phyloP scores from a whole-genome alignment of 306 rosid species.

The Medicago truncatula region MtrunA17r5.0-ANR NC_053043.1:9052501-9053000 shows the following conservation, averaged over 20 bases:
- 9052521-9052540: too few relatives aligned
- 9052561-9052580: too few relatives aligned
- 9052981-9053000: slow-evolving; percentile 61
- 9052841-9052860: slow-evolving; percentile 67
- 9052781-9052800: slow-evolving; percentile 23
- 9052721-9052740: slow-evolving; percentile 57
- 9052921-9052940: slow-evolving; percentile 55
- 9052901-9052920: slow-evolving; percentile 55
- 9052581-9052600: too few relatives aligned
- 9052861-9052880: slow-evolving; percentile 45
- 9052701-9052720: slow-evolving; percentile 64
- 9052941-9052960: slow-evolving; percentile 10
- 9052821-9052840: neutral
- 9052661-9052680: slow-evolving; percentile 64
- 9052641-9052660: slow-evolving; percentile 36
- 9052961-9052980: slow-evolving; percentile 40
- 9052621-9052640: slow-evolving; percentile 41
- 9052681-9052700: slow-evolving; percentile 66
- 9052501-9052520: too few relatives aligned
- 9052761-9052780: slow-evolving; percentile 58
- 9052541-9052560: too few relatives aligned
- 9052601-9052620: too few relatives aligned
- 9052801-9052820: slow-evolving; percentile 39
- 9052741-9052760: slow-evolving; percentile 57
- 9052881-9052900: slow-evolving; percentile 44